phyloP scores from a whole-genome alignment of 768 basidiomycete species.

The Tephrocybe sp. region DNA sequence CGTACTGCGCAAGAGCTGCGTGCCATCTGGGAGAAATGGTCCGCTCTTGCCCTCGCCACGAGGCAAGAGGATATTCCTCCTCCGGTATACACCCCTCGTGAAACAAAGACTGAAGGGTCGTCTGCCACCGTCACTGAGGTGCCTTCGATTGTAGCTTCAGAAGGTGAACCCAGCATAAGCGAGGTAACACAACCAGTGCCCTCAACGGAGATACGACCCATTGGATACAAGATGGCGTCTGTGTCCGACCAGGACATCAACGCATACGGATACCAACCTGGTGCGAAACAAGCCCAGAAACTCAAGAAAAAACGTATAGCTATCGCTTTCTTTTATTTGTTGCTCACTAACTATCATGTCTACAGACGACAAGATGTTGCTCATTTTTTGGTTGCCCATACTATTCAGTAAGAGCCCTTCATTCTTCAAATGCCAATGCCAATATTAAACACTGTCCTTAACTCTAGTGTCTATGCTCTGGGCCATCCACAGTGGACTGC shows the following conservation, averaged over 20 bases:
- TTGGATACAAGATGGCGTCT: conserved; percentile 48
- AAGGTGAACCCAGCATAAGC: conserved; percentile 3
- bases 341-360: conserved; percentile 12
- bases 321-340: not conserved
- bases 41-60: conserved; percentile 53
- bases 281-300: conserved; percentile 41
- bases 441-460: conserved; percentile 8
- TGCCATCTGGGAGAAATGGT: conserved; percentile 77
- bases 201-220: conserved; percentile 33
- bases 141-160: conserved; percentile 8
- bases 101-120: conserved; percentile 21
- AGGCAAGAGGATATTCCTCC: conserved; percentile 59
- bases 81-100: conserved; percentile 72
- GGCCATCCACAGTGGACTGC: conserved; percentile 56
- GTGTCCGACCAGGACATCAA: conserved; percentile 69
- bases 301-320: conserved; percentile 70
- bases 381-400: conserved; percentile 86
- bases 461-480: conserved; percentile 58
- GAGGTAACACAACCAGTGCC: conserved; percentile 21
- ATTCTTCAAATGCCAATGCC: conserved; percentile 2
- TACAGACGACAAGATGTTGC: conserved; percentile 80
- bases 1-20: conserved; percentile 63
- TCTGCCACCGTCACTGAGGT: conserved; percentile 10
- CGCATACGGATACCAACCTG: conserved; percentile 64
- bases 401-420: conserved; percentile 59